Conservation (phyloP, 352 stramenopile species). For the Phytophthora syringae region DNA sequence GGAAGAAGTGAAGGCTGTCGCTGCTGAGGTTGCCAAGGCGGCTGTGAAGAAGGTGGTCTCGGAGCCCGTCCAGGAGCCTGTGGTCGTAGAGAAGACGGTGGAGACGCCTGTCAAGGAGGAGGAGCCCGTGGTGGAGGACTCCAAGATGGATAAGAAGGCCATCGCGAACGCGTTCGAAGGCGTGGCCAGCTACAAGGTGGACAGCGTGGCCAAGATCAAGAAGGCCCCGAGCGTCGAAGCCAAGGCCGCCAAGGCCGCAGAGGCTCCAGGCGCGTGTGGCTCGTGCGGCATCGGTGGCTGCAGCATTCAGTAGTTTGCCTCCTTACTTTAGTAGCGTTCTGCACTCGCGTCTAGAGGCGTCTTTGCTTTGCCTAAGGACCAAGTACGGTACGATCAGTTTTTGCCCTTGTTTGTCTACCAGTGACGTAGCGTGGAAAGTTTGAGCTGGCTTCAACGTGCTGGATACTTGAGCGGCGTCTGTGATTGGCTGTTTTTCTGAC, state of each 20-base stretch:
- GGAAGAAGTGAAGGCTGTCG: conserved; percentile 16
- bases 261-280: conserved; percentile 32
- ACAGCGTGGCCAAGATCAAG: conserved; percentile 39
- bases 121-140: conserved; percentile 21
- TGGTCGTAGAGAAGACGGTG: conserved; percentile 16
- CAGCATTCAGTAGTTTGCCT: conserved; percentile 38
- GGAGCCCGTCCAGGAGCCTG: conserved; percentile 16
- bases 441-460: conserved; percentile 16
- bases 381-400: too few species aligned
- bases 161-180: conserved; percentile 44
- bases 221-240: conserved; percentile 33
- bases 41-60: conserved; percentile 16
- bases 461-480: conserved; percentile 9
- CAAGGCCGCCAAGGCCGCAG: conserved; percentile 16
- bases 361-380: not conserved
- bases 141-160: conserved; percentile 33
- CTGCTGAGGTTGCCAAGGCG: conserved; percentile 15
- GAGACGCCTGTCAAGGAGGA: conserved; percentile 27
- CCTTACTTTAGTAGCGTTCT: conserved; percentile 19
- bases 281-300: conserved; percentile 38
- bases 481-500: conserved; percentile 19
- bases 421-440: conserved; percentile 12
- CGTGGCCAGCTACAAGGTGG: conserved; percentile 44
- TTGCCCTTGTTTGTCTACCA: too few species aligned
- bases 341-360: not conserved